Conservation (phyloP, 805 yeast species). For the Candida vaughaniae region DNA sequence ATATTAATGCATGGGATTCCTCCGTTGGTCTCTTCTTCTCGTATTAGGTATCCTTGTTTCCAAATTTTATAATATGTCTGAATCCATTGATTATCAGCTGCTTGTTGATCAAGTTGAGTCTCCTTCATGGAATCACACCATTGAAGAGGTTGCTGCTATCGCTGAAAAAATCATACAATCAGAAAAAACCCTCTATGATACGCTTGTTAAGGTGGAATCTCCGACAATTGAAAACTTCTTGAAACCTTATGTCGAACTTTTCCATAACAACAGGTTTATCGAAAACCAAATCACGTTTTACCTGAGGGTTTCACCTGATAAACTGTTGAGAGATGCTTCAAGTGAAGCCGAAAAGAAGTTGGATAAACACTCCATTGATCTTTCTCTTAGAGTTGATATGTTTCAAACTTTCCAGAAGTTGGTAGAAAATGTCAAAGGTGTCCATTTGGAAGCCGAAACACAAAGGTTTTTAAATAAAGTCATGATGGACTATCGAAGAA, state of each 20-base stretch:
- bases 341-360: constrained; percentile 58
- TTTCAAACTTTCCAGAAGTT: constrained; percentile 58
- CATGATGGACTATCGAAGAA: constrained; percentile 57
- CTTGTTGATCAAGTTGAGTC: constrained; percentile 2
- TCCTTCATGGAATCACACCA: constrained; percentile 62
- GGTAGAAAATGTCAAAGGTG: constrained; percentile 31
- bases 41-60: not conserved
- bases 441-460: constrained; percentile 50
- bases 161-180: constrained; percentile 46
- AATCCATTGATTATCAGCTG: constrained; percentile 2
- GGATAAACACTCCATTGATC: constrained; percentile 60
- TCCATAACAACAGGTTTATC: constrained; percentile 47
- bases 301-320: constrained; percentile 66
- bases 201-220: constrained; percentile 44
- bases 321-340: constrained; percentile 71
- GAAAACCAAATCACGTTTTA: constrained; percentile 61
- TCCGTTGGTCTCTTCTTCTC: not conserved
- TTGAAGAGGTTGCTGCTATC: constrained; percentile 43
- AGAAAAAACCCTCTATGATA: constrained; percentile 49
- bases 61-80: not conserved
- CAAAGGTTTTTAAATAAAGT: constrained; percentile 56
- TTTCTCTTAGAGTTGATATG: constrained; percentile 54
- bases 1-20: too few species aligned
- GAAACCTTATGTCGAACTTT: constrained; percentile 49
- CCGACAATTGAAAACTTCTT: constrained; percentile 61